phyloP scores from a whole-genome alignment of 331 rosid genomes.

The Quercus phellos region DNA sequence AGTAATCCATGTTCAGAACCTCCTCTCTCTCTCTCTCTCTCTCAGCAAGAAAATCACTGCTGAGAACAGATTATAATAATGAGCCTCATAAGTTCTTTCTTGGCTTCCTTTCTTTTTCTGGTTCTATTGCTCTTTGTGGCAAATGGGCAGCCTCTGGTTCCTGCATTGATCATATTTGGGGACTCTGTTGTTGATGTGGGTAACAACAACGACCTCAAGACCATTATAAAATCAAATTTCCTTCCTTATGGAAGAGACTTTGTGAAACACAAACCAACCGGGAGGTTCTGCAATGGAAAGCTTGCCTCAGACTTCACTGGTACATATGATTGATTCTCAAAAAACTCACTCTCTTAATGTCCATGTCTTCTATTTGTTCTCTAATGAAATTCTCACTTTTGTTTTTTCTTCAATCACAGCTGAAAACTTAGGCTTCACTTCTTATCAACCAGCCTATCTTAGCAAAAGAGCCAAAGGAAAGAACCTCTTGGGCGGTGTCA shows the following conservation, averaged over 20 bases:
- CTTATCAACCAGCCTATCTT: slow-evolving; percentile 69
- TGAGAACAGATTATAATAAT: slow-evolving; percentile 11
- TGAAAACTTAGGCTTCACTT: slow-evolving; percentile 55
- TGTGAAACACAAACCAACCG: slow-evolving; percentile 43
- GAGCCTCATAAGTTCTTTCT: slow-evolving; percentile 24
- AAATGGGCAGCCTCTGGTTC: slow-evolving; percentile 60
- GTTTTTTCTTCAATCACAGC: slow-evolving; percentile 33
- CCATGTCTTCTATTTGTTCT: neutral
- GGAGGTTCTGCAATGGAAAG: slow-evolving; percentile 80
- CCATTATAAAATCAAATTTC: slow-evolving; percentile 49
- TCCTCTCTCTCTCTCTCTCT: neutral
- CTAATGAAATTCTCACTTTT: slow-evolving; percentile 9
- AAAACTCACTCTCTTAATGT: neutral
- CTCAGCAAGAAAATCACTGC: slow-evolving; percentile 6
- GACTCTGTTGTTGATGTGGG: slow-evolving; percentile 73
- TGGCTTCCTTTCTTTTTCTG: slow-evolving; percentile 20
- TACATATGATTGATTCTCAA: neutral
- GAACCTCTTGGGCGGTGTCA: slow-evolving; percentile 63
- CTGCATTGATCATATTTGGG: slow-evolving; percentile 77
- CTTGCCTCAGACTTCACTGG: slow-evolving; percentile 61
- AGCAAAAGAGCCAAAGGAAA: slow-evolving; percentile 32
- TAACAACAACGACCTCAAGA: slow-evolving; percentile 44
- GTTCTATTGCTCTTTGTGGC: slow-evolving; percentile 19
- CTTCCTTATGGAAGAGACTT: slow-evolving; percentile 80
- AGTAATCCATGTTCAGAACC: neutral